phyloP scores from a whole-genome alignment of 345 rosid genomes.

The Populus ilicifolia region DNA sequence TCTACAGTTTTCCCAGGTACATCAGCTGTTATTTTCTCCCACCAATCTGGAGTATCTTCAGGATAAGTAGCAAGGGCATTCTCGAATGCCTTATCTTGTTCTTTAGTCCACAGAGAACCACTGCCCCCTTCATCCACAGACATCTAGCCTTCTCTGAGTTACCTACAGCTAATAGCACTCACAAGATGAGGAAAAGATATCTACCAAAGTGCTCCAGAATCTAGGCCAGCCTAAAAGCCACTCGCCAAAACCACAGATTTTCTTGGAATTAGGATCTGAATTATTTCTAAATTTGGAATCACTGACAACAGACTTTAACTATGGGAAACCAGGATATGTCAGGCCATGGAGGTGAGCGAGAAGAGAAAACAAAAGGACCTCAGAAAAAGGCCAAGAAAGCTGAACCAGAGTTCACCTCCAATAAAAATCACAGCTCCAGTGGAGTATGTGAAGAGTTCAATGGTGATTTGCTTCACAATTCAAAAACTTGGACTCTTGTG shows the following conservation, averaged over 20 bases:
- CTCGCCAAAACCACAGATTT: conserved; percentile 14
- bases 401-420: conserved; percentile 40
- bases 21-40: not conserved
- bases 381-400: conserved; percentile 31
- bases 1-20: not conserved
- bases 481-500: conserved; percentile 47
- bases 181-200: conserved; percentile 20
- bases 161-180: conserved; percentile 16
- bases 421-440: conserved; percentile 29
- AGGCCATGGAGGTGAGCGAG: conserved; percentile 21
- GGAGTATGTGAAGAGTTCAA: conserved; percentile 40
- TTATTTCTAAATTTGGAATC: conserved; percentile 18
- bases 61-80: not conserved
- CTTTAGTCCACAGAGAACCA: conserved; percentile 40
- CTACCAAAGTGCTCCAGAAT: conserved; percentile 18
- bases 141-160: conserved; percentile 23
- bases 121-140: conserved; percentile 56
- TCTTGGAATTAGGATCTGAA: conserved; percentile 29
- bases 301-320: conserved; percentile 19
- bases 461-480: conserved; percentile 44
- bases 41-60: not conserved
- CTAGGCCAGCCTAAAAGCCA: conserved; percentile 9
- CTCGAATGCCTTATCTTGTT: not conserved
- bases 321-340: conserved; percentile 18
- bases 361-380: conserved; percentile 18